A percentile compares a stretch with the other conserved stretches of the same genome.
phyloP scores from a whole-genome alignment of 345 rosid species.

The Salix koriyanagi region DNA sequence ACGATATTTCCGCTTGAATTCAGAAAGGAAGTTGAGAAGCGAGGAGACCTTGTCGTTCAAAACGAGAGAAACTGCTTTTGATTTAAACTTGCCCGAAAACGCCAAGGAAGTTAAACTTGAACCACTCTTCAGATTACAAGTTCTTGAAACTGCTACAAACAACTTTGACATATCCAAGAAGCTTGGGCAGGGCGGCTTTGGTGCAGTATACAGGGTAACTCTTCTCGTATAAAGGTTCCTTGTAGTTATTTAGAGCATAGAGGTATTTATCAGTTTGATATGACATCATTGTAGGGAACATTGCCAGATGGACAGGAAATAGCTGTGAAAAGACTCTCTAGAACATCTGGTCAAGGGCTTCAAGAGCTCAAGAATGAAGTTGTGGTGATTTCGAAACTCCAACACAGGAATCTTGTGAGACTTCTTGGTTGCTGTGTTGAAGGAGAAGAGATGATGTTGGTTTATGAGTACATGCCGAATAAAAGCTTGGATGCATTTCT shows the following conservation, averaged over 20 bases:
- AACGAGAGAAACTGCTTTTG: too few species aligned
- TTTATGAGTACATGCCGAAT: not conserved
- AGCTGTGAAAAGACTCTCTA: conserved; percentile 21
- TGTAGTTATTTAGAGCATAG: not conserved
- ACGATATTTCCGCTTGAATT: not conserved
- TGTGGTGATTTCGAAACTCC: not conserved
- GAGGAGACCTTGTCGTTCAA: not conserved
- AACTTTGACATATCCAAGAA: conserved; percentile 4
- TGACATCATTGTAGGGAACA: conserved; percentile 5
- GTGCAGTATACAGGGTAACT: conserved; percentile 19
- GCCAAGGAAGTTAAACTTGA: not conserved
- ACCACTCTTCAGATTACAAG: conserved; percentile 8
- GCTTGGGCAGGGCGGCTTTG: conserved; percentile 27
- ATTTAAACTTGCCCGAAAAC: too few species aligned
- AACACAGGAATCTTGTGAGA: conserved; percentile 24
- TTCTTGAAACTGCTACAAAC: conserved; percentile 8
- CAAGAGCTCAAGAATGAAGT: not conserved
- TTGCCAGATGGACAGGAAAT: conserved; percentile 14
- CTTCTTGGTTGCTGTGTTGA: conserved; percentile 18
- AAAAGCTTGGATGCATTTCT: conserved; percentile 18
- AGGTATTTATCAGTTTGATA: not conserved
- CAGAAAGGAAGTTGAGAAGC: not conserved
- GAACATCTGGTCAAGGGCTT: conserved; percentile 16
- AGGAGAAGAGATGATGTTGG: conserved; percentile 13
- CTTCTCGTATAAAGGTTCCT: not conserved